Percentiles rank a stretch among this genome's conserved stretches.
Conservation (phyloP, 2,329 filamentous ascomycete species). For the Colletotrichum scovillei region DNA sequence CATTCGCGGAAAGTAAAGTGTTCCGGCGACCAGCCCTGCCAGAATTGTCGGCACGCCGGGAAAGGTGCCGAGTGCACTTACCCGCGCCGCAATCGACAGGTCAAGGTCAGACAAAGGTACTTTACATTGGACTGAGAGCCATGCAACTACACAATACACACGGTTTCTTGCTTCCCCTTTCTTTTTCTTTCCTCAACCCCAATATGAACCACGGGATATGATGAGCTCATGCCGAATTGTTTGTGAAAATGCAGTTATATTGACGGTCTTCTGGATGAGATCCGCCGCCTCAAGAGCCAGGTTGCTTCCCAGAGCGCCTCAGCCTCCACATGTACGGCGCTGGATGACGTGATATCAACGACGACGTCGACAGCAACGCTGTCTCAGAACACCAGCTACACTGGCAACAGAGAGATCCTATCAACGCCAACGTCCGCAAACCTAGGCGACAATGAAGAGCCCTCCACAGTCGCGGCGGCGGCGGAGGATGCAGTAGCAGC, state of each 20-base stretch:
- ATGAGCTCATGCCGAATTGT: not conserved
- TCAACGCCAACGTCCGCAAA: constrained; percentile 13
- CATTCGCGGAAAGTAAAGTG: constrained; percentile 49
- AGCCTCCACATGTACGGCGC: not conserved
- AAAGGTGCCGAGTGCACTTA: constrained; percentile 46
- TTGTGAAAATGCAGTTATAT: constrained; percentile 42
- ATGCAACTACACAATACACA: not conserved
- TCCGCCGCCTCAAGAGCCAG: constrained; percentile 43
- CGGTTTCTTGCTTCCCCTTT: not conserved
- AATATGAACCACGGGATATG: not conserved
- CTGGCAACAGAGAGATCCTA: not conserved
- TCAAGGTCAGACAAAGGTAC: constrained; percentile 48
- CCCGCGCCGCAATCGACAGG: constrained; percentile 45
- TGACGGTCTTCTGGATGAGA: constrained; percentile 48
- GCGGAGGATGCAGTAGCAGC: too few relatives aligned
- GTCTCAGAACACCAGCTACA: not conserved
- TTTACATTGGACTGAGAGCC: not conserved
- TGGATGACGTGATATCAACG: not conserved
- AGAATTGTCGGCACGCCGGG: constrained; percentile 45
- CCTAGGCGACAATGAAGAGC: constrained; percentile 8
- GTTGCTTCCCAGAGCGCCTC: not conserved
- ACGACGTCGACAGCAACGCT: not conserved
- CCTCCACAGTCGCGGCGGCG: too few relatives aligned
- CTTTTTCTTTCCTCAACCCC: not conserved
- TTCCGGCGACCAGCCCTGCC: constrained; percentile 46